These are phyloP conservation scores for Pseudogymnoascus sp. DNA, from an alignment of 2,329 filamentous ascomycete genomes.

Conservation along the genomic window DNA sequence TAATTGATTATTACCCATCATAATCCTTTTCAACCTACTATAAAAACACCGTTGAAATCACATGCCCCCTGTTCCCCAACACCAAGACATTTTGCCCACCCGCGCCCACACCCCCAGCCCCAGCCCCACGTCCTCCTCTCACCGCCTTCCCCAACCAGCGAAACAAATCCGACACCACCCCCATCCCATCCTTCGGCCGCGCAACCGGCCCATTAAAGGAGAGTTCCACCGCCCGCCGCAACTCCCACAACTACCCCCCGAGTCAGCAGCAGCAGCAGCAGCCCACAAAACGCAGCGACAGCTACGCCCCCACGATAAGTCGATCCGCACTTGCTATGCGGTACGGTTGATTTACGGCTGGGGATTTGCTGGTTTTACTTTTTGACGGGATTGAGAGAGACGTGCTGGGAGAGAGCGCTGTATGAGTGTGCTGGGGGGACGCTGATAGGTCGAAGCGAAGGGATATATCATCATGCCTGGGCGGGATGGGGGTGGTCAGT, in stretches of 20 bases:
- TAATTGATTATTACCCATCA: background rate
- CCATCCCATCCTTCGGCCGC: background rate
- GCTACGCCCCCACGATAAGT: background rate
- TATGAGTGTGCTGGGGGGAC: background rate
- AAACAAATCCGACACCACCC: background rate
- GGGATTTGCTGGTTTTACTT: background rate
- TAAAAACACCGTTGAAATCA: background rate
- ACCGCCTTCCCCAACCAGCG: constrained; percentile 7
- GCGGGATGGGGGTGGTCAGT: constrained; percentile 22
- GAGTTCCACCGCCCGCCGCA: background rate
- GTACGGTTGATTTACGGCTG: background rate
- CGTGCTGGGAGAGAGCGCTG: background rate
- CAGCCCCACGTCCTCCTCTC: background rate
- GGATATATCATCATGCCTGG: background rate
- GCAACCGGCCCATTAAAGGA: constrained; percentile 2
- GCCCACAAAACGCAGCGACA: background rate
- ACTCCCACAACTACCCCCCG: background rate
- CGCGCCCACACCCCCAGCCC: background rate
- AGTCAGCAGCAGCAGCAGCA: background rate
- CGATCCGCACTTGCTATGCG: background rate
- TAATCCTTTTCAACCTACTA: background rate
- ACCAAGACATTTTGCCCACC: background rate
- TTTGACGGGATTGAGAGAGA: background rate
- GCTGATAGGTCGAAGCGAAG: background rate
- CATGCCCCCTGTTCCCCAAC: background rate